These are phyloP conservation scores for Lachnellula hyalina DNA, from an alignment of 2,329 filamentous ascomycete genomes.

Conservation along the genomic window DNA sequence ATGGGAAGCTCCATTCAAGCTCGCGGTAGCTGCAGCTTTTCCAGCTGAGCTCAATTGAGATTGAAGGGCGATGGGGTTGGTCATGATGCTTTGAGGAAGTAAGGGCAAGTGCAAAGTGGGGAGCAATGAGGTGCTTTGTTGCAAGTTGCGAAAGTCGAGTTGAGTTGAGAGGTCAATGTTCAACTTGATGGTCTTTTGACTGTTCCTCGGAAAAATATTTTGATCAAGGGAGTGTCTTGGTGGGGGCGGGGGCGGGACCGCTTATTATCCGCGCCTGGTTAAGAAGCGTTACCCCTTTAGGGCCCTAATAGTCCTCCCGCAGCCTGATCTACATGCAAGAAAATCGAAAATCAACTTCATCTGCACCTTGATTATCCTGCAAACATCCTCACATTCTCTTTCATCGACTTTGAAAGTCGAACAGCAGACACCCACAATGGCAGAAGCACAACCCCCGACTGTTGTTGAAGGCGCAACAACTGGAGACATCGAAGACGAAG, in stretches of 20 bases:
- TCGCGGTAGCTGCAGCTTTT: neutral
- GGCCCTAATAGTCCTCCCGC: neutral
- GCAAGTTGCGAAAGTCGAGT: no score
- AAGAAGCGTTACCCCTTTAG: neutral
- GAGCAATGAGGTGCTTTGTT: no score
- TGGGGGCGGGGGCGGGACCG: no score
- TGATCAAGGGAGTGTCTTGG: no score
- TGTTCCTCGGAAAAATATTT: no score
- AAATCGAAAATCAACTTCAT: neutral
- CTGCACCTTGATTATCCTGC: neutral
- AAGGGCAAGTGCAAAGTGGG: neutral
- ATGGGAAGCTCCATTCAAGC: neutral
- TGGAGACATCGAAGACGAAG: slow-evolving; percentile 54
- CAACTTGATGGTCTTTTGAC: no score
- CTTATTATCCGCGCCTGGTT: no score
- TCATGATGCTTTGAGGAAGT: neutral
- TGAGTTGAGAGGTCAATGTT: no score
- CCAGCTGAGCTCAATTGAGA: neutral
- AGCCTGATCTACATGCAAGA: neutral
- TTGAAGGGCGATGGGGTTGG: neutral
- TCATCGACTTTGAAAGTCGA: neutral
- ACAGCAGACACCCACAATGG: slow-evolving; percentile 41
- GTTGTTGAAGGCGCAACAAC: slow-evolving; percentile 56
- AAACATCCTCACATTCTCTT: neutral
- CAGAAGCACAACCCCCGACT: slow-evolving; percentile 54